Evolutionary conservation across 805 yeast genomes (phyloP), one percentile per base, ranked within the genome.

Genomic region (Saccharomycopsis sp.): DNA sequence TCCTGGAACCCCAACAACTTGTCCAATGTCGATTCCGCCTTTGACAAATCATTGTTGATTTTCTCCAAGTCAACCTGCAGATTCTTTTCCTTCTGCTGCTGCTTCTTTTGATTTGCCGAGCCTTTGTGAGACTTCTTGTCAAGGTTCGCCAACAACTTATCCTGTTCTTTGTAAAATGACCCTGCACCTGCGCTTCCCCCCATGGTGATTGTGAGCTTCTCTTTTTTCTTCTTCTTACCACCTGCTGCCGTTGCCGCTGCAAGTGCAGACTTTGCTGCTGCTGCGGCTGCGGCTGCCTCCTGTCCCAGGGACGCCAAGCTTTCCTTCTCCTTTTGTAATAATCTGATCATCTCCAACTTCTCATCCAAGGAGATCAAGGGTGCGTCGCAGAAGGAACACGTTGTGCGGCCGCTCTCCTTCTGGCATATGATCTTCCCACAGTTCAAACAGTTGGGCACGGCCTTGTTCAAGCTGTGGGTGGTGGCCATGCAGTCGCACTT

Each of bases 341-440:
- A 57, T 4, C 68, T 60, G 21, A 71, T 59, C 30, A 85, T 78
- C 39, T 73, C 76, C 3, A 53, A 48, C 51, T 75, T 69, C 49
- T 88, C 95, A n/a, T 69, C 70, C 8, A 60, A 55, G 4, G 76
- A 67, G 15, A 92, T 64, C 31, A 92, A 60, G 25, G 76, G 80
- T 19, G 67, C 56, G 0, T 86, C 84, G 62, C 98, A 92, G 48
- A 62, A 81, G 2, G 92, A 71, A 54, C 99, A 92, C 3, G 92
- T 92, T 6, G 39, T 33, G 45, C 88, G 92, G 18, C 85, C 63
- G 0, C 97, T 97, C 55, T 92, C 97, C 51, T 78, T 79, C 3
- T 71, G 69, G 63, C 99, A 92, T 2, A 92, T 84, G 31, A 92
- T 84, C 58, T 87, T 84, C 8, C 99, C 99, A 58, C 99, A 92